These are phyloP conservation scores for Thraustotheca clavata DNA, from an alignment of 352 stramenopile genomes.

Conservation along the genomic window DNA sequence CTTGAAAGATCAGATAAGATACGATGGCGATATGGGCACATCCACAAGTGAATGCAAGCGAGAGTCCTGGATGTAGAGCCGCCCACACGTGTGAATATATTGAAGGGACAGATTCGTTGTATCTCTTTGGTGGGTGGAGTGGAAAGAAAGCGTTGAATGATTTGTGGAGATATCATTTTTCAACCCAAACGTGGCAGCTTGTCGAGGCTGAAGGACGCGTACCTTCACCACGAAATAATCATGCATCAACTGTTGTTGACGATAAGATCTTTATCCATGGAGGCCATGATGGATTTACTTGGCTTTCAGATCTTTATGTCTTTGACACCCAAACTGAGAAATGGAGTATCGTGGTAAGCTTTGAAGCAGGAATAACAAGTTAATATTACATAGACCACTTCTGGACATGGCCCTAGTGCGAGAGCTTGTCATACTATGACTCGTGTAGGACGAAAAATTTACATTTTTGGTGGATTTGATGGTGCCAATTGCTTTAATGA, in stretches of 20 bases:
- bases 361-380: neutral
- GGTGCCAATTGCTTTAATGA: slow-evolving; percentile 22
- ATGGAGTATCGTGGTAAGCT: slow-evolving; percentile 14
- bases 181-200: slow-evolving; percentile 57
- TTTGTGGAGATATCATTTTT: slow-evolving; percentile 58
- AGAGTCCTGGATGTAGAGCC: slow-evolving; percentile 7
- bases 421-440: slow-evolving; percentile 23
- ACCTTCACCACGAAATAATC: slow-evolving; percentile 60
- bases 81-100: slow-evolving; percentile 23
- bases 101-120: slow-evolving; percentile 6
- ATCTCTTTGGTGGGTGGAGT: slow-evolving; percentile 82
- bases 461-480: slow-evolving; percentile 22
- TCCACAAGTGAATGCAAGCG: slow-evolving; percentile 5
- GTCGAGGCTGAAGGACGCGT: slow-evolving; percentile 47
- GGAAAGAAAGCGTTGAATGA: slow-evolving; percentile 65
- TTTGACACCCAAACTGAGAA: slow-evolving; percentile 20
- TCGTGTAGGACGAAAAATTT: slow-evolving; percentile 20
- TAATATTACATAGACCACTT: slow-evolving; percentile 8
- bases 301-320: slow-evolving; percentile 22
- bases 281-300: slow-evolving; percentile 21
- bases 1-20: neutral
- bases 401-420: slow-evolving; percentile 9
- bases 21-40: slow-evolving; percentile 11
- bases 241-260: slow-evolving; percentile 25
- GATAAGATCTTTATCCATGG: slow-evolving; percentile 37